phyloP scores from a whole-genome alignment of 306 rosid species.

The Cucumis melo region DNA sequence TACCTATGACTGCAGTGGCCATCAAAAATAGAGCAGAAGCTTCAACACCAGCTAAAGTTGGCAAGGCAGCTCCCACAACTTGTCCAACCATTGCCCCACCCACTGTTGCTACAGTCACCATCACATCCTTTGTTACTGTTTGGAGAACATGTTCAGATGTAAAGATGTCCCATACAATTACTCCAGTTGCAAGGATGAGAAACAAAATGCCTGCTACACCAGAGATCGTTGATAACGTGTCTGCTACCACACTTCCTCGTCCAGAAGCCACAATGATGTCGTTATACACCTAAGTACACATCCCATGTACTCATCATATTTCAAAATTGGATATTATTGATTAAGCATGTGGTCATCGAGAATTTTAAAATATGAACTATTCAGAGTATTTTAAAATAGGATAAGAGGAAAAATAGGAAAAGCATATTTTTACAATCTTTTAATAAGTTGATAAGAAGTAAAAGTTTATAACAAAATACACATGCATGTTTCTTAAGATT shows the following conservation, averaged over 20 bases:
- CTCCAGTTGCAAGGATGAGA: neutral
- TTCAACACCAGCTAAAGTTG: neutral
- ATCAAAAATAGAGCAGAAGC: neutral
- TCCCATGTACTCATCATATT: too few relatives aligned
- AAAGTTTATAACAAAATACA: too few relatives aligned
- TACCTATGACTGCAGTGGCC: neutral
- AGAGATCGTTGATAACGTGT: neutral
- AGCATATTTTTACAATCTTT: too few relatives aligned
- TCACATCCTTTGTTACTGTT: neutral
- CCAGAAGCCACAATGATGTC: neutral
- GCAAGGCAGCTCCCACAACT: neutral
- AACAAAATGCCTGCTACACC: neutral
- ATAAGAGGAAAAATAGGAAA: too few relatives aligned
- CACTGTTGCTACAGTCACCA: neutral
- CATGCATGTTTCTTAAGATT: too few relatives aligned
- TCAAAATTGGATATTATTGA: too few relatives aligned
- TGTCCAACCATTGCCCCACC: neutral
- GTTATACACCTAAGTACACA: neutral
- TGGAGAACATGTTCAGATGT: neutral
- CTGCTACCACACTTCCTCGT: neutral
- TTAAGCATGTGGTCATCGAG: too few relatives aligned
- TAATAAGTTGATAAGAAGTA: too few relatives aligned
- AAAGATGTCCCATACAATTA: slow-evolving; percentile 2
- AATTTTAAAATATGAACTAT: too few relatives aligned
- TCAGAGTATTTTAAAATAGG: too few relatives aligned